Evolutionary conservation across 2,329 filamentous ascomycete species (phyloP), one percentile per base, ranked within the genome.

Genomic region (Bipolaris bicolor): DNA sequence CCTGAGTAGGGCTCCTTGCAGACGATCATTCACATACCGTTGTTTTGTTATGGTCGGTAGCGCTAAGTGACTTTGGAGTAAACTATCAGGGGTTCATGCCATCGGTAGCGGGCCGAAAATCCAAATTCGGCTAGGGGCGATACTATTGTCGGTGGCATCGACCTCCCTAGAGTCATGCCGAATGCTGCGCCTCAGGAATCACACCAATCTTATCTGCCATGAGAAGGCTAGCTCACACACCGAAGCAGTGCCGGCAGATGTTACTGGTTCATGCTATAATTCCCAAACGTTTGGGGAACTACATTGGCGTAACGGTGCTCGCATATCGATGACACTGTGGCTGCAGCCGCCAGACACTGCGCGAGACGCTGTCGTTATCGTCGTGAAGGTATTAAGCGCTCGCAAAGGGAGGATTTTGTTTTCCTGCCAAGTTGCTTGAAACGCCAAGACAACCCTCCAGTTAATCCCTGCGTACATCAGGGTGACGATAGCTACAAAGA

Each of bases 391-490:
- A n/a, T 26, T 39, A 39, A 22, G 46, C 46, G 46, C 33, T 22
- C 22, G 33, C 22, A 10, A 13, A 37, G 7, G 13, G 5, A n/a
- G 39, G 34, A 22, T 48, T 44, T 52, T 15, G 40, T 49, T 33
- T 46, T 36, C 37, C 11, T 53, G 49, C 39, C 44, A 48, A 36
- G 44, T 36, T 40, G 49, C 50, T 44, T 57, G 55, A 57, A 57
- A 57, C 55, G 55, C 55, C 55, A 57, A 57, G 55, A 18, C 50
- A 39, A 37, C 11, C 29, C 44, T 49, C 29, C 50, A 49, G 18
- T 33, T 7, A 16, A 57, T 34, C 55, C 55, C 50, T 57, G 55
- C 20, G 40, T 40, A 33, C 51, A 54, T 57, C 55, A 57, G 50
- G 55, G 50, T 49, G 45, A 49, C 24, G 33, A 53, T 53, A 29